Evolutionary conservation across 2,329 filamentous ascomycete species (phyloP).

Genomic region (Fusarium sp.): DNA sequence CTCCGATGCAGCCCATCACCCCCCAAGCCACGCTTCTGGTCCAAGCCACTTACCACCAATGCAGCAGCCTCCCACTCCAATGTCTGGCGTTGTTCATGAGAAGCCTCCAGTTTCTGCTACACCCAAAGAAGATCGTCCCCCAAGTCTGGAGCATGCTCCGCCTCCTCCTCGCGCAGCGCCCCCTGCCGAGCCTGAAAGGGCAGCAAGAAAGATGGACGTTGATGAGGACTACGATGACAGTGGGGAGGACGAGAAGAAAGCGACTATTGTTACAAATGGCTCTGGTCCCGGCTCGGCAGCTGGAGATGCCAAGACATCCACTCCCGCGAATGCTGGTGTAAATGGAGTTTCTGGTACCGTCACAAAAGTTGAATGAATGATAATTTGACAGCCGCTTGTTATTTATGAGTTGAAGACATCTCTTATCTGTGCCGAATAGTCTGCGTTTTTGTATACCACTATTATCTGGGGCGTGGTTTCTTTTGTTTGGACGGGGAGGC

Average conservation of each 20-base stretch:
- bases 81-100: slow-evolving; percentile 65
- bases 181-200: slow-evolving; percentile 77
- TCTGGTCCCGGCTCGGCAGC: slow-evolving; percentile 61
- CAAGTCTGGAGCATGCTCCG: slow-evolving; percentile 52
- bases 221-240: slow-evolving; percentile 98
- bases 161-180: slow-evolving; percentile 59
- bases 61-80: slow-evolving; percentile 65
- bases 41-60: slow-evolving; percentile 70
- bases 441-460: slow-evolving; percentile 43
- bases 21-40: slow-evolving; percentile 65
- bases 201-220: slow-evolving; percentile 94
- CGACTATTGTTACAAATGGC: slow-evolving; percentile 55
- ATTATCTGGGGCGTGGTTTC: slow-evolving; percentile 33
- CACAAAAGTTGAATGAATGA: slow-evolving; percentile 60
- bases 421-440: slow-evolving; percentile 36
- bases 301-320: slow-evolving; percentile 63
- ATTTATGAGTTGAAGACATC: slow-evolving; percentile 43
- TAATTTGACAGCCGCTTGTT: slow-evolving; percentile 17
- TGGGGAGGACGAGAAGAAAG: slow-evolving; percentile 84
- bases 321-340: slow-evolving; percentile 61
- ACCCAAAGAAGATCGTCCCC: slow-evolving; percentile 70
- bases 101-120: slow-evolving; percentile 50
- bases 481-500: slow-evolving; percentile 37
- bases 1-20: slow-evolving; percentile 89
- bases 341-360: slow-evolving; percentile 57